Conservation (phyloP, 345 rosid genomes). For the Eucalyptus camaldulensis region DNA sequence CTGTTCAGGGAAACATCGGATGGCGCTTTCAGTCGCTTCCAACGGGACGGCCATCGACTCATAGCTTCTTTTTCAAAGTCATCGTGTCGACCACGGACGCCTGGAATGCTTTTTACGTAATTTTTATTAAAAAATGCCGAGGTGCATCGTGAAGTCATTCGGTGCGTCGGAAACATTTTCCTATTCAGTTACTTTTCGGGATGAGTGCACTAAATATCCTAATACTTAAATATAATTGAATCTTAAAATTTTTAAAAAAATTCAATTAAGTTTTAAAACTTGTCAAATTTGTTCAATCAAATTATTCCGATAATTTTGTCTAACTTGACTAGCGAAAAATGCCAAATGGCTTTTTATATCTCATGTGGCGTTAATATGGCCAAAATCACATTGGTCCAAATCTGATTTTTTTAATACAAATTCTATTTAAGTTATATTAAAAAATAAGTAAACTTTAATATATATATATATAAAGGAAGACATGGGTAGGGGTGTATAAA, state of each 20-base stretch:
- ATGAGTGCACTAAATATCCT: too few species aligned
- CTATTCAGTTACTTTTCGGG: not conserved
- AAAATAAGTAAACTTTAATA: too few species aligned
- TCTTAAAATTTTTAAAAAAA: too few species aligned
- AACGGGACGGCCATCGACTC: not conserved
- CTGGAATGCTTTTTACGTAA: not conserved
- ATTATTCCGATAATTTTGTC: rapidly evolving
- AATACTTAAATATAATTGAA: too few species aligned
- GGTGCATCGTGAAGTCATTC: not conserved
- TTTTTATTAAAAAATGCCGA: not conserved
- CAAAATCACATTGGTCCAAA: too few species aligned
- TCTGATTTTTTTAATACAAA: not conserved
- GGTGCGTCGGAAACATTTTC: not conserved
- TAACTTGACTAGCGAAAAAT: too few species aligned
- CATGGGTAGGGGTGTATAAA: too few species aligned
- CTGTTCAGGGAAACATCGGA: not conserved
- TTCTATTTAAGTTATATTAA: too few species aligned
- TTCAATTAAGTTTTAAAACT: rapidly evolving
- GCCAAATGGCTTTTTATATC: too few species aligned
- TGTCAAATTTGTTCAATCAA: too few species aligned
- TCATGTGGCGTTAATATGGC: too few species aligned
- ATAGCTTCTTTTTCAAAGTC: not conserved
- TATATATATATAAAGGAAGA: too few species aligned
- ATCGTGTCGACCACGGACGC: not conserved
- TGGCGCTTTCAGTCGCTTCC: not conserved